Percentiles rank a stretch among this genome's conserved stretches.
Conservation (phyloP, 208 protist genomes). For the Leishmania tropica region DNA sequence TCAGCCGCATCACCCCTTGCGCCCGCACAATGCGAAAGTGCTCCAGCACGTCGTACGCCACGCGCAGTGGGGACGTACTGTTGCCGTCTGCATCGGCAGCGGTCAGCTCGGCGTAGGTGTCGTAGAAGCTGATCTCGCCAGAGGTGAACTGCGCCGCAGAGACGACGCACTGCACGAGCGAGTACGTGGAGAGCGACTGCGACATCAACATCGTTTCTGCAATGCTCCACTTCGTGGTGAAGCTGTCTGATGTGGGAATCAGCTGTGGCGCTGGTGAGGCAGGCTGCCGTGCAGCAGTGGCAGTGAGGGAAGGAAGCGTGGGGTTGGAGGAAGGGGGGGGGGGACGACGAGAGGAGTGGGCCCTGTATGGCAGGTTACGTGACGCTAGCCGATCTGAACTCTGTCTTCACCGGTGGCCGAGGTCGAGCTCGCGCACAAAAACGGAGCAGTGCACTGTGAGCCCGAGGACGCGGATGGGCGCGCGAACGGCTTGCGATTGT, state of each 20-base stretch:
- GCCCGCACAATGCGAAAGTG: constrained; percentile 78
- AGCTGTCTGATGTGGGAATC: not conserved
- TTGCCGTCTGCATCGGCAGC: constrained; percentile 49
- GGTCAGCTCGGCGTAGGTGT: constrained; percentile 58
- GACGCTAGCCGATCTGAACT: not conserved
- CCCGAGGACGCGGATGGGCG: not conserved
- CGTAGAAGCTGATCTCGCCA: constrained; percentile 75
- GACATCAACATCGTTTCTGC: constrained; percentile 37
- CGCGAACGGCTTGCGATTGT: not conserved
- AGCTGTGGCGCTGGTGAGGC: too few species aligned
- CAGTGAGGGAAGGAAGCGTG: not conserved
- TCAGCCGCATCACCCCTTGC: constrained; percentile 72
- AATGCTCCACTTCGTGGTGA: not conserved
- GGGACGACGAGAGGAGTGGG: not conserved
- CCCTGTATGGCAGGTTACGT: not conserved
- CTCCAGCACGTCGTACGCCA: constrained; percentile 63
- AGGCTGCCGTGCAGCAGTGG: not conserved
- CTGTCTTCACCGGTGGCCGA: not conserved
- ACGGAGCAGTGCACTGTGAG: not conserved
- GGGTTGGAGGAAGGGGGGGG: not conserved
- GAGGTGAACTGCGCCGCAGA: constrained; percentile 60
- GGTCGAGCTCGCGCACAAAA: not conserved
- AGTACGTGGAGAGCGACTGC: constrained; percentile 63
- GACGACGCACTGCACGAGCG: constrained; percentile 62
- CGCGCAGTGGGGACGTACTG: constrained; percentile 56